Base-by-base conservation (phyloP, 352 stramenopile genomes). In the Phytophthora rubi region DNA sequence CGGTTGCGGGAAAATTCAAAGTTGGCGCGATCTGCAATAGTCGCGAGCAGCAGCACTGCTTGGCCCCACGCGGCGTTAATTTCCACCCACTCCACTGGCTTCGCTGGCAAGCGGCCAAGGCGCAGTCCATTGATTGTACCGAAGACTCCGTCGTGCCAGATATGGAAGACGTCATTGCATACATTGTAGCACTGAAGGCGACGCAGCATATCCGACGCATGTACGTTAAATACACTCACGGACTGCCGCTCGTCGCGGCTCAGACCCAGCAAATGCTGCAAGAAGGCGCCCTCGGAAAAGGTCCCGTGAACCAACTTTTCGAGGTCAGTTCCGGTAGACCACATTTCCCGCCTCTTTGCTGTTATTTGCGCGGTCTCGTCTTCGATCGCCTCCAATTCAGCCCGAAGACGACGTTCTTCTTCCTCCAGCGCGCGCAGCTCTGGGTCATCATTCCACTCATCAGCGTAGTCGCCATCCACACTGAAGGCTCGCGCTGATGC, bases 131-230 rank as follows among this genome's bases (percentile, higher is more conserved):
- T 97, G 62, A 97, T 97, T 47, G 90, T 97, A 42, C 87, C 91
- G 60, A 97, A 97, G 0, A 90, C 62, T 7, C 91, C 91, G 53
- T 95, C 88, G 73, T 97, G 92, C 92, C 92, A 97, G 55, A 97
- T 97, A 70, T 95, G 91, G 55, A 97, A 97, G 10, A 93, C 86
- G 55, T 97, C 92, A 61, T 97, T 97, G 71, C 88, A 91, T 5
- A 96, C 88, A 53, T 97, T 94, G 70, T 96, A 94, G 18, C 88
- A 82, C 74, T 94, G 86, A 26, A 96, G 68, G 10, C 85, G 81
- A 3, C 86, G 83, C 48, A 96, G 67, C 78, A 94, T 84, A 44
- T 96, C 88, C 18, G 84, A 93, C n/a, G 84, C 83, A 67, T 94
- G 85, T 8, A 92, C 84, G 9, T 82, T 85, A 51, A 94, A 94